A percentile compares a stretch with the other conserved stretches of the same genome.
Evolutionary conservation across 768 basidiomycete genomes (phyloP).

Genomic region (Tremella yokohamensis): DNA sequence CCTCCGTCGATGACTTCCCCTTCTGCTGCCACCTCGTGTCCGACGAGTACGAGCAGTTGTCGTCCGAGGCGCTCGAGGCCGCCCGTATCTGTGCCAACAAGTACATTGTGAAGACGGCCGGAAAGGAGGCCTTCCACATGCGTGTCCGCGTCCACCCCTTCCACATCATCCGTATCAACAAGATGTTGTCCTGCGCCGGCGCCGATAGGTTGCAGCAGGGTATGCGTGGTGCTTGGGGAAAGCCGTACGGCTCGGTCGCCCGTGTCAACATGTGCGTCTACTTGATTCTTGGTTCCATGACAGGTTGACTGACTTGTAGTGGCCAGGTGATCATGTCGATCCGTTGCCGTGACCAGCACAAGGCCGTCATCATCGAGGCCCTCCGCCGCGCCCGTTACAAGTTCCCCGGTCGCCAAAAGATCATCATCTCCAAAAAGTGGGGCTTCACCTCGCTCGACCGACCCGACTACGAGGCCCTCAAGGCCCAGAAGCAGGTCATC

Average conservation of each 20-base stretch:
- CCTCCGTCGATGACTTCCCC: constrained; percentile 95
- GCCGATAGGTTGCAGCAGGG: constrained; percentile 71
- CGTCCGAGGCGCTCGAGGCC: constrained; percentile 91
- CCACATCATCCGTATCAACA: constrained; percentile 99
- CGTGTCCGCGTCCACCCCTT: constrained; percentile 95
- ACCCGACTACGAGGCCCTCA: constrained; percentile 80
- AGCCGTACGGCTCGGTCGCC: constrained; percentile 81
- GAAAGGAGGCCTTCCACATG: constrained; percentile 98
- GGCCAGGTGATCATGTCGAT: constrained; percentile 91
- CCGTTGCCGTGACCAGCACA: constrained; percentile 84
- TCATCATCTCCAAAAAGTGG: constrained; percentile 74
- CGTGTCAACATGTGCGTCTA: constrained; percentile 48
- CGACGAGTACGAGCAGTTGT: constrained; percentile 96
- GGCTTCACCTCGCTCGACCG: constrained; percentile 94
- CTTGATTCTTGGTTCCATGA: neutral
- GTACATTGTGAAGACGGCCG: constrained; percentile 94
- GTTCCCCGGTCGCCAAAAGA: constrained; percentile 51
- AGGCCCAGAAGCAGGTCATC: constrained; percentile 83
- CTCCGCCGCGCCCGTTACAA: constrained; percentile 98
- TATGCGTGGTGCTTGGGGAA: constrained; percentile 99
- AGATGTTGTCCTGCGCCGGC: constrained; percentile 99
- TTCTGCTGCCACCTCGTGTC: constrained; percentile 90
- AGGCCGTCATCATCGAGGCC: constrained; percentile 87
- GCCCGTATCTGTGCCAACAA: constrained; percentile 99
- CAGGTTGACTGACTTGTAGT: constrained; percentile 59